Percentiles rank a stretch among this genome's conserved stretches.
These are phyloP conservation scores for Lenzites betulinus DNA, from an alignment of 768 basidiomycete genomes.

Conservation along the genomic window DNA sequence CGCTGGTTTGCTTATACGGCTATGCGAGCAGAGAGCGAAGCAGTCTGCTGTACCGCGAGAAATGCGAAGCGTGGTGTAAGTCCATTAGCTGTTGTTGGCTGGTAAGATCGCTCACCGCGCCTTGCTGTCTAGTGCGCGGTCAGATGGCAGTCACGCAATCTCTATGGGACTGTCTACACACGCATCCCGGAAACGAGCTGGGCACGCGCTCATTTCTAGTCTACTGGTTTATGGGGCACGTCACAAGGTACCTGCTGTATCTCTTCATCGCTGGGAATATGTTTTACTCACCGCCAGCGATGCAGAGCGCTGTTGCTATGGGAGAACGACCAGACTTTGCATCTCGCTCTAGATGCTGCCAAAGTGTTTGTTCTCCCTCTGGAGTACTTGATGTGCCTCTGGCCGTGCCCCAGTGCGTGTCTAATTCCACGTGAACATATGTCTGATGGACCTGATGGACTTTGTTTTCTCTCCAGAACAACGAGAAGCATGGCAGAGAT, in stretches of 20 bases:
- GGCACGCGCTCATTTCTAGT: constrained; percentile 57
- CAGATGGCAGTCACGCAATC: not conserved
- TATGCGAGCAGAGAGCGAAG: constrained; percentile 16
- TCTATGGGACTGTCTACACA: constrained; percentile 2
- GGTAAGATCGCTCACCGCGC: not conserved
- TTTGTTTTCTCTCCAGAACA: constrained; percentile 43
- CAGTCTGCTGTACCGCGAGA: constrained; percentile 24
- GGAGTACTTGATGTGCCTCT: constrained; percentile 60
- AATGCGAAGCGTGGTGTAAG: constrained; percentile 27
- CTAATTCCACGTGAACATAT: too few relatives aligned
- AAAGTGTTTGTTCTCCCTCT: constrained; percentile 57
- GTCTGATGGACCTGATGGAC: too few relatives aligned
- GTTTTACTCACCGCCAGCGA: not conserved
- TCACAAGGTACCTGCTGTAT: constrained; percentile 45
- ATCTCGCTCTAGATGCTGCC: constrained; percentile 60
- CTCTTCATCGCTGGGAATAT: not conserved
- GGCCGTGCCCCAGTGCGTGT: constrained; percentile 61
- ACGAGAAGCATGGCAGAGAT: constrained; percentile 46
- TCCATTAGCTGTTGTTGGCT: not conserved
- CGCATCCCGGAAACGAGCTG: constrained; percentile 59
- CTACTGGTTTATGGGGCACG: constrained; percentile 78
- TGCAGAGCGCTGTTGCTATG: constrained; percentile 57
- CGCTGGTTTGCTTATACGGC: not conserved
- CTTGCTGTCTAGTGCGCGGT: constrained; percentile 40
- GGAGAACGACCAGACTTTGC: constrained; percentile 57